phyloP scores from a whole-genome alignment of 371 early-diverging fungal genomes.

The Lichtheimia ornata region DNA sequence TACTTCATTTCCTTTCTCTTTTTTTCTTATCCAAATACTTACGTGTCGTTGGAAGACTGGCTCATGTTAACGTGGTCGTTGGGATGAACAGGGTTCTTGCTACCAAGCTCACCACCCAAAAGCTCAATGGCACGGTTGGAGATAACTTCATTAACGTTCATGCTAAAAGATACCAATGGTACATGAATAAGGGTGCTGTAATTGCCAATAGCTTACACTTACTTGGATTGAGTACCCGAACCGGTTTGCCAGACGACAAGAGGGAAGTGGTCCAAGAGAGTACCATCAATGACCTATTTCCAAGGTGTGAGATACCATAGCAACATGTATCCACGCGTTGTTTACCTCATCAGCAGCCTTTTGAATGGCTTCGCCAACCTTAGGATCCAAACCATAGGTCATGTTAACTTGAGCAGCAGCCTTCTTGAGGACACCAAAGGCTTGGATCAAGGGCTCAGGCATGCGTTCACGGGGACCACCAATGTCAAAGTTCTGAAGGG shows the following conservation, averaged over 20 bases:
- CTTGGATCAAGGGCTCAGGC: constrained; percentile 90
- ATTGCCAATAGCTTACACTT: constrained; percentile 12
- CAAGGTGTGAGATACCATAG: neutral
- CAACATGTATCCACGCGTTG: neutral
- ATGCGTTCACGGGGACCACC: constrained; percentile 90
- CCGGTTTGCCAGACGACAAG: constrained; percentile 97
- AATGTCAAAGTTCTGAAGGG: constrained; percentile 94
- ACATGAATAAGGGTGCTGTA: neutral
- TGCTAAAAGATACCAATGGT: constrained; percentile 4
- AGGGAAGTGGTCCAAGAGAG: constrained; percentile 90
- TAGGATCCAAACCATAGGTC: constrained; percentile 77
- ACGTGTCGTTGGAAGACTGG: constrained; percentile 96
- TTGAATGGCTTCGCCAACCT: constrained; percentile 84
- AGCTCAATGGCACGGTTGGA: constrained; percentile 96
- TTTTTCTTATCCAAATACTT: constrained; percentile 15
- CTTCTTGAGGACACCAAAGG: constrained; percentile 93
- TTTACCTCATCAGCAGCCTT: constrained; percentile 79
- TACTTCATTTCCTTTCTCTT: neutral
- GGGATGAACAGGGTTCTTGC: constrained; percentile 93
- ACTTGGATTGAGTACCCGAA: constrained; percentile 96
- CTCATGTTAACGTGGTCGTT: constrained; percentile 98
- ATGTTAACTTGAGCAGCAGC: constrained; percentile 92
- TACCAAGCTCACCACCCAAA: constrained; percentile 86
- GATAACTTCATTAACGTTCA: constrained; percentile 68
- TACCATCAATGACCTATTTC: constrained; percentile 82